Conservation (phyloP, 352 stramenopile species). For the Phytopythium boreale region DNA sequence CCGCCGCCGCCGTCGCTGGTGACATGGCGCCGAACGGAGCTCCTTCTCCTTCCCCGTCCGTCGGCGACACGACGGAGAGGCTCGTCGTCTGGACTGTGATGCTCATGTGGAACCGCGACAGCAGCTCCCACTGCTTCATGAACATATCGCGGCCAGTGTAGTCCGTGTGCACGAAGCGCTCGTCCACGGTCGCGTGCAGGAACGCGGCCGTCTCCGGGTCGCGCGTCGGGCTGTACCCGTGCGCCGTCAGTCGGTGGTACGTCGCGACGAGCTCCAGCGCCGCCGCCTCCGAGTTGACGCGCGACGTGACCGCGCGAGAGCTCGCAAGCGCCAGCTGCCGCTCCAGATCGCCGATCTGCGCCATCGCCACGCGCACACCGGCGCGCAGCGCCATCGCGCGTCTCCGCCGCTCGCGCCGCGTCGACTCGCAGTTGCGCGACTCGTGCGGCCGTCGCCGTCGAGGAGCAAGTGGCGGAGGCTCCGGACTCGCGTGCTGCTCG, state of each 20-base stretch:
- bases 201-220: conserved; percentile 18
- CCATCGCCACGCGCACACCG: not conserved
- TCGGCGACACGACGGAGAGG: conserved; percentile 18
- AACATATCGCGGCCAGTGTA: conserved; percentile 30
- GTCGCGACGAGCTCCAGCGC: conserved; percentile 28
- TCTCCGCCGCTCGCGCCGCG: not conserved
- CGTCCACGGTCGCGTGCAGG: conserved; percentile 16
- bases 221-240: conserved; percentile 14
- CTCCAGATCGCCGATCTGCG: conserved; percentile 3
- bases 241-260: conserved; percentile 31
- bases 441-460: not conserved
- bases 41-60: not conserved
- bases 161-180: conserved; percentile 31
- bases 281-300: conserved; percentile 20
- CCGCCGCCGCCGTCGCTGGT: conserved; percentile 5
- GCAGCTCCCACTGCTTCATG: conserved; percentile 40
- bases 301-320: not conserved
- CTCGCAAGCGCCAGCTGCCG: conserved; percentile 5
- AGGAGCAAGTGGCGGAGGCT: not conserved
- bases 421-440: not conserved
- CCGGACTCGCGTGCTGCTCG: not conserved
- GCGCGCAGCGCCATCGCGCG: not conserved
- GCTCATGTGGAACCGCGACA: conserved; percentile 28
- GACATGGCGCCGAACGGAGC: not conserved
- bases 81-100: conserved; percentile 18